A percentile compares a stretch with the other conserved stretches of the same genome.
These are phyloP conservation scores for Breviolum minutum DNA, from an alignment of 73 alveolate genomes.

Conservation along the genomic window DNA sequence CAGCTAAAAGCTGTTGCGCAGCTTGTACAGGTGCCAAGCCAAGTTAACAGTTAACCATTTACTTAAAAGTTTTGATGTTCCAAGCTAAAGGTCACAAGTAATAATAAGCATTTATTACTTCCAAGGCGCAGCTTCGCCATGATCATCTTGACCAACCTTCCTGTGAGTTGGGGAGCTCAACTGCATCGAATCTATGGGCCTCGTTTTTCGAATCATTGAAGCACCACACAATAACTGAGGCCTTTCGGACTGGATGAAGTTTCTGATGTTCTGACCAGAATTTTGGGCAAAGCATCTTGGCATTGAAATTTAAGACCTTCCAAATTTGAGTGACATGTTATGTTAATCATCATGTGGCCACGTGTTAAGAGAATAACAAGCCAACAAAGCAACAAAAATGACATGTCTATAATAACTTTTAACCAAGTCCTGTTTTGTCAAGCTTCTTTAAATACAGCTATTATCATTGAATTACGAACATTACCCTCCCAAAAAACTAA, in stretches of 20 bases:
- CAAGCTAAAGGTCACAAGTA: background rate
- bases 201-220: too few relatives aligned
- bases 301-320: background rate
- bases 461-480: too few relatives aligned
- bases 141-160: background rate
- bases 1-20: background rate
- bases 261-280: background rate
- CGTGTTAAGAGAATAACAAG: too few relatives aligned
- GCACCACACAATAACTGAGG: background rate
- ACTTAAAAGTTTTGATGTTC: background rate
- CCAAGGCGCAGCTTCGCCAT: slow-evolving; percentile 26
- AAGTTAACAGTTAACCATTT: background rate
- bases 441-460: too few relatives aligned
- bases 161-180: background rate
- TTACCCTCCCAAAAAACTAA: too few relatives aligned
- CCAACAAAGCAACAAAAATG: too few relatives aligned
- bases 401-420: too few relatives aligned
- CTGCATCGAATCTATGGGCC: background rate
- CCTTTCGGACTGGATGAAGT: background rate
- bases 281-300: background rate
- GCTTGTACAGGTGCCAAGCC: background rate
- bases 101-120: background rate
- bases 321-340: too few relatives aligned
- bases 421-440: too few relatives aligned
- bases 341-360: too few relatives aligned